These are phyloP conservation scores for Scedosporium aurantiacum DNA, from an alignment of 2,329 filamentous ascomycete species.

Conservation along the genomic window DNA sequence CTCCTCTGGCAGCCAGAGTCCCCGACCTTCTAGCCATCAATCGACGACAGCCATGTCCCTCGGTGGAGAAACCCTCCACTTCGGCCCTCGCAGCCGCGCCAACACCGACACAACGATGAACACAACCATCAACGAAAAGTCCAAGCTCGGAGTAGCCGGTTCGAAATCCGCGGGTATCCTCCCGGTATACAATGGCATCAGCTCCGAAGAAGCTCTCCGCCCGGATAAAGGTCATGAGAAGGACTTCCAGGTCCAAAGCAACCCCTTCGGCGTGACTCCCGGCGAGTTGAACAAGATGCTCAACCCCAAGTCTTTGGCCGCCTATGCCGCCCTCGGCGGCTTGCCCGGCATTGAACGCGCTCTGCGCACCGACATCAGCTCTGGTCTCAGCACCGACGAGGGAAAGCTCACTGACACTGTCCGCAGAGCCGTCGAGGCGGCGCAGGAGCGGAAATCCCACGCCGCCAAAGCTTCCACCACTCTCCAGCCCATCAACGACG, in stretches of 20 bases:
- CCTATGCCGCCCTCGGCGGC: constrained; percentile 40
- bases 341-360: constrained; percentile 39
- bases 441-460: background rate
- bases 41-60: background rate
- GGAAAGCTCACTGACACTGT: constrained; percentile 8
- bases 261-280: constrained; percentile 42
- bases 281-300: constrained; percentile 42
- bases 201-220: constrained; percentile 1
- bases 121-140: background rate
- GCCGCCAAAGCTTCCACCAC: background rate
- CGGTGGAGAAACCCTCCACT: background rate
- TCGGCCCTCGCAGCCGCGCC: constrained; percentile 2
- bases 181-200: background rate
- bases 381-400: constrained; percentile 41
- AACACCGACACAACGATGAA: constrained; percentile 1
- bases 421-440: background rate
- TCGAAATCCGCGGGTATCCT: background rate
- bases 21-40: background rate
- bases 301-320: constrained; percentile 35
- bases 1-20: background rate
- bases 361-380: constrained; percentile 33
- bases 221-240: constrained; percentile 5
- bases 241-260: constrained; percentile 14
- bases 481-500: background rate
- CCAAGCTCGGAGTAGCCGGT: background rate